Conservation (phyloP, 2,329 filamentous ascomycete species). For the Clarireedia paspali region DNA sequence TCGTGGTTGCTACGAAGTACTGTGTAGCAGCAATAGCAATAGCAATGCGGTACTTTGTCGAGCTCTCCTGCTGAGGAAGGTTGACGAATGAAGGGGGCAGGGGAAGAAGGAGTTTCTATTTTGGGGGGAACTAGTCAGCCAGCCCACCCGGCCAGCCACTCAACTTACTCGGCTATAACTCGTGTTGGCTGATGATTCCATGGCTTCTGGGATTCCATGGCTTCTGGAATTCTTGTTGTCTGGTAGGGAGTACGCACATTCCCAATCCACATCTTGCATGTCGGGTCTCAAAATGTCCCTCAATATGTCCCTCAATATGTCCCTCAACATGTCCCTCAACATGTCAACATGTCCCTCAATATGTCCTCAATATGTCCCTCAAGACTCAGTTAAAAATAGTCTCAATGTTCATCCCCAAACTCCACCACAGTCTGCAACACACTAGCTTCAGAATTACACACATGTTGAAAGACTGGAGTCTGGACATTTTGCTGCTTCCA, state of each 20-base stretch:
- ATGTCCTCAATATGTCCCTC: background rate
- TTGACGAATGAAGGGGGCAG: no score
- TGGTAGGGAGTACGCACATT: background rate
- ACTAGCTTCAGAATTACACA: no score
- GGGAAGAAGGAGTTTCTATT: no score
- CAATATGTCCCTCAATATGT: no score
- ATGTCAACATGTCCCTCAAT: no score
- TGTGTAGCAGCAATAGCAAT: no score
- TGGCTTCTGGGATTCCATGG: background rate
- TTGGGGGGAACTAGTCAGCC: background rate
- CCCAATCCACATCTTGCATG: background rate
- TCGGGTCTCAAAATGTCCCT: background rate
- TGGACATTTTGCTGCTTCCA: no score
- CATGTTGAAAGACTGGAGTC: no score
- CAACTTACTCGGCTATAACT: background rate
- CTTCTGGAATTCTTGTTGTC: background rate
- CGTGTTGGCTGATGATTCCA: background rate
- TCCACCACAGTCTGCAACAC: no score
- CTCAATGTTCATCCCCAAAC: background rate
- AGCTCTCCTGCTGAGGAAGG: no score
- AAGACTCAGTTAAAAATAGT: background rate
- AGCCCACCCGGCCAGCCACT: background rate
- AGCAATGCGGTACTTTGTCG: no score
- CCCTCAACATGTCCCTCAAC: background rate
- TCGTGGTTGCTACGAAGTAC: no score